Conservation (phyloP, 768 basidiomycete genomes). For the Candolleomyces efflorescens region DNA sequence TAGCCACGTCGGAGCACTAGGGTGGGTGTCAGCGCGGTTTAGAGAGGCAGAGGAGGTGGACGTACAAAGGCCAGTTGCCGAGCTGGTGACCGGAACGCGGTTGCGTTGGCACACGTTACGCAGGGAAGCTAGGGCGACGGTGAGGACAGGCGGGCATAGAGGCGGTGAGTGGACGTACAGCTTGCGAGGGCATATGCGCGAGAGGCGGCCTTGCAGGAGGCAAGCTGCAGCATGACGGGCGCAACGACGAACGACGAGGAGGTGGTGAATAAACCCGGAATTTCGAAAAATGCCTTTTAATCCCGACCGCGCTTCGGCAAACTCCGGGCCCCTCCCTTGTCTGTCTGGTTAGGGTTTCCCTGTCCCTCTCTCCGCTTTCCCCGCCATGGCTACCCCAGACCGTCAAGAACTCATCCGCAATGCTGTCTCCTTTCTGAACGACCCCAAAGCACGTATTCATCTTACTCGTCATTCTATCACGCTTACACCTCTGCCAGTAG, state of each 20-base stretch:
- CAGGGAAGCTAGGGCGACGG: conserved; percentile 24
- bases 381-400: conserved; percentile 45
- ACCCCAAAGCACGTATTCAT: conserved; percentile 57
- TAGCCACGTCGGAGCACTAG: conserved; percentile 62
- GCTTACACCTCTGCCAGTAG: conserved; percentile 31
- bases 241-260: conserved; percentile 12
- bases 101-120: conserved; percentile 36
- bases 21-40: conserved; percentile 1
- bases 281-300: conserved; percentile 23
- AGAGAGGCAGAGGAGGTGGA: conserved; percentile 11
- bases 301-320: conserved; percentile 15
- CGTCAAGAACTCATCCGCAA: conserved; percentile 73
- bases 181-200: conserved; percentile 42
- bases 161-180: conserved; percentile 27
- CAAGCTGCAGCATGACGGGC: conserved; percentile 47
- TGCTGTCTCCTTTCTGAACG: conserved; percentile 82
- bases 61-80: conserved; percentile 24
- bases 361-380: conserved; percentile 9
- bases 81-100: conserved; percentile 20
- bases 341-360: conserved; percentile 10
- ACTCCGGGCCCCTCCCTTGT: background rate
- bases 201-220: conserved; percentile 45
- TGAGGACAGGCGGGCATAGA: background rate
- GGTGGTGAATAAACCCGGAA: conserved; percentile 9
- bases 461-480: background rate